Percentiles rank a stretch among this genome's conserved stretches.
phyloP scores from a whole-genome alignment of 208 protist genomes.

The Trypanosoma platydactyli region DNA sequence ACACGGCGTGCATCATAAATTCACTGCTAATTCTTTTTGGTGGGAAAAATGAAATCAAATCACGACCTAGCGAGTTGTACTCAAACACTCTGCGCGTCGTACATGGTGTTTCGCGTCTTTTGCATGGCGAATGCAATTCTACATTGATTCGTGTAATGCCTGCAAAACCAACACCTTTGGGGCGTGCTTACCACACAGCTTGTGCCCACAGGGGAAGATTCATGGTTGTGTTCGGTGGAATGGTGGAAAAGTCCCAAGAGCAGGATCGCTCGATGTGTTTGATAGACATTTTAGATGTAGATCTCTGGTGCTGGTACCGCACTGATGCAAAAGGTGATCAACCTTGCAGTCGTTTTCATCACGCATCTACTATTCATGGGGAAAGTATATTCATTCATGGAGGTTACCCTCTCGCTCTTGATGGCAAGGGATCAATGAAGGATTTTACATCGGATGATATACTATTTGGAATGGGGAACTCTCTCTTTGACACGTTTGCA shows the following conservation, averaged over 20 bases:
- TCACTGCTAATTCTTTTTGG: constrained; percentile 11
- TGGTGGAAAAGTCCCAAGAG: constrained; percentile 14
- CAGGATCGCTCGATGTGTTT: constrained; percentile 6
- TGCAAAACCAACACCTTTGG: background rate
- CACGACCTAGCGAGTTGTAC: background rate
- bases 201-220: constrained; percentile 11
- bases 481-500: constrained; percentile 18
- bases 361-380: constrained; percentile 5
- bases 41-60: constrained; percentile 10
- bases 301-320: background rate
- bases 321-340: constrained; percentile 13
- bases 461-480: background rate
- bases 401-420: constrained; percentile 6
- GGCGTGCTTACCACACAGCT: constrained; percentile 15
- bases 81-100: constrained; percentile 4
- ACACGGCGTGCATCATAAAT: constrained; percentile 12
- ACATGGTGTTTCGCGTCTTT: background rate
- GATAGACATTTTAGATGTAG: constrained; percentile 16
- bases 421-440: constrained; percentile 5
- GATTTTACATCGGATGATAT: constrained; percentile 14
- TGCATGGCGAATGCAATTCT: background rate
- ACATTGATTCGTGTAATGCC: background rate
- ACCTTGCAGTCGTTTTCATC: constrained; percentile 16
- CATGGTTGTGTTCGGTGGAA: constrained; percentile 15
- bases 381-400: constrained; percentile 13